Conservation (phyloP, 2,329 filamentous ascomycete species). For the Aureobasidium lini region DNA sequence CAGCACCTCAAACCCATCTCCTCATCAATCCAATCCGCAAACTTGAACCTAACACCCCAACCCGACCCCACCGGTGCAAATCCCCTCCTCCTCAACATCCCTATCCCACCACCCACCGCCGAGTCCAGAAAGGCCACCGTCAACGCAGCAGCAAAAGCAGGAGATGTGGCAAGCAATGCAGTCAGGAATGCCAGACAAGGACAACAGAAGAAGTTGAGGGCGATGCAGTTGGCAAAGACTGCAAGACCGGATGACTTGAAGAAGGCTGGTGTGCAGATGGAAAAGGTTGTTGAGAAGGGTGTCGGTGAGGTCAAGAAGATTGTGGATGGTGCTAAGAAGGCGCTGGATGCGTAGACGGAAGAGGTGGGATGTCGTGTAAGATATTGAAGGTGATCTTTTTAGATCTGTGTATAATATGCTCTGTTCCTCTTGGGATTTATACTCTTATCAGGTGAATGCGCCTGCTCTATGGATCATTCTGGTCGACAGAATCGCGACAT, state of each 20-base stretch:
- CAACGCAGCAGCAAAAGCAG: slow-evolving; percentile 33
- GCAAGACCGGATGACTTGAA: slow-evolving; percentile 43
- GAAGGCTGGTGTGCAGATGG: slow-evolving; percentile 42
- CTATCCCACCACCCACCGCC: slow-evolving; percentile 51
- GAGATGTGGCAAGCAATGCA: slow-evolving; percentile 34
- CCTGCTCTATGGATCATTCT: too few relatives aligned
- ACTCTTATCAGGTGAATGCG: too few relatives aligned
- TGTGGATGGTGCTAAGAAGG: slow-evolving; percentile 41
- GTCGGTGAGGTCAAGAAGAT: slow-evolving; percentile 42
- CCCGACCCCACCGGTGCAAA: slow-evolving; percentile 41
- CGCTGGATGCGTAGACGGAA: slow-evolving; percentile 26
- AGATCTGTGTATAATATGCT: too few relatives aligned
- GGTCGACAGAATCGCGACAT: too few relatives aligned
- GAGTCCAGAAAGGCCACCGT: slow-evolving; percentile 42
- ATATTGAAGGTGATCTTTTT: background rate
- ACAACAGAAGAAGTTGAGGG: slow-evolving; percentile 43
- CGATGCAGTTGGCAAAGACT: slow-evolving; percentile 34
- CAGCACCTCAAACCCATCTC: slow-evolving; percentile 50
- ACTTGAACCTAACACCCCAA: slow-evolving; percentile 44
- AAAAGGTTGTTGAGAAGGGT: slow-evolving; percentile 44
- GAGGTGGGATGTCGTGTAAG: background rate
- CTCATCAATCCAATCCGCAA: slow-evolving; percentile 45
- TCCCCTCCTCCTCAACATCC: slow-evolving; percentile 45
- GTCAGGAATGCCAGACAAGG: slow-evolving; percentile 38
- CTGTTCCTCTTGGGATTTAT: too few relatives aligned